These are phyloP conservation scores for Singerocomus rubriflavus DNA, from an alignment of 1,284 basidiomycete species.

Conservation along the genomic window DNA sequence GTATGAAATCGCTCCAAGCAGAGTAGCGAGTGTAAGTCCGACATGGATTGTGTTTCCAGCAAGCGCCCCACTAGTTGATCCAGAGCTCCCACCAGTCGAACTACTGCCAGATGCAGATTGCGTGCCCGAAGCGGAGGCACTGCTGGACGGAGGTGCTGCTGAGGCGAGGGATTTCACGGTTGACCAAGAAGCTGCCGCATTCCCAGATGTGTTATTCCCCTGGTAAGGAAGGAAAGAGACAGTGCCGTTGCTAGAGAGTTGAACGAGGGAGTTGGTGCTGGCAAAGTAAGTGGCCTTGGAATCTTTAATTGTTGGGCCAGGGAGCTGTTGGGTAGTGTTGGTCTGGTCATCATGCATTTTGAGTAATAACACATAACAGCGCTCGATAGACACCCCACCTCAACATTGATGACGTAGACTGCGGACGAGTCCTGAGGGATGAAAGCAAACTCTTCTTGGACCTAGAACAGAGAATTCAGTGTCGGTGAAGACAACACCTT, in stretches of 20 bases:
- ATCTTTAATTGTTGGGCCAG: conserved; percentile 69
- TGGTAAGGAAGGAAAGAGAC: conserved; percentile 69
- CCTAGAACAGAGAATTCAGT: conserved; percentile 33
- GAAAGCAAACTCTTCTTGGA: conserved; percentile 83
- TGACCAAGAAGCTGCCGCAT: conserved; percentile 51
- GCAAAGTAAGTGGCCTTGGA: conserved; percentile 70
- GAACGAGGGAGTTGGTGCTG: conserved; percentile 67
- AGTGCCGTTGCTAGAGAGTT: conserved; percentile 65
- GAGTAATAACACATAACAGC: neutral
- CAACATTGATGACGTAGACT: conserved; percentile 78
- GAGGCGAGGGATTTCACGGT: conserved; percentile 38
- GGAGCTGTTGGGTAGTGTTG: conserved; percentile 73
- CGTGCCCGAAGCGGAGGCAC: conserved; percentile 19
- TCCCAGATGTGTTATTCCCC: conserved; percentile 42
- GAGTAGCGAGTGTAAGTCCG: conserved; percentile 12
- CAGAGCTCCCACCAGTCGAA: conserved; percentile 14
- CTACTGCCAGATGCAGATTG: conserved; percentile 14
- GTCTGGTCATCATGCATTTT: conserved; percentile 37
- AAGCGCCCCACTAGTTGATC: conserved; percentile 14
- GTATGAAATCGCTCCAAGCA: conserved; percentile 18
- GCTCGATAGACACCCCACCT: conserved; percentile 36
- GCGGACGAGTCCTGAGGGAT: conserved; percentile 78
- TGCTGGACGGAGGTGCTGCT: conserved; percentile 31
- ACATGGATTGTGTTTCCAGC: conserved; percentile 6
- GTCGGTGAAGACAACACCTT: neutral